Percentiles rank a stretch among this genome's conserved stretches.
These are phyloP conservation scores for Lathyrus aphaca DNA, from an alignment of 306 rosid species.

Conservation along the genomic window DNA sequence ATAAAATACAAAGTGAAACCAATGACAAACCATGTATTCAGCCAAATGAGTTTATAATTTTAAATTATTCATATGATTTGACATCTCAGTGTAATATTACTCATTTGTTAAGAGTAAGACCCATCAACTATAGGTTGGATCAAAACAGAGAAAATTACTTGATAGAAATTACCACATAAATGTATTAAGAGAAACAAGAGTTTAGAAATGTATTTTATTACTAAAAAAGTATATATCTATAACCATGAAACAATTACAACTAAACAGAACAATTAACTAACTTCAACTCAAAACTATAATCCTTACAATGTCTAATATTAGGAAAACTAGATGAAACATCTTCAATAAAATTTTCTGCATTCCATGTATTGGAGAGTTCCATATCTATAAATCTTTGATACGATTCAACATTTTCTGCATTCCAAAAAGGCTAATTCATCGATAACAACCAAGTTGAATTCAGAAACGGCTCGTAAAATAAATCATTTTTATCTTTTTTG, in stretches of 20 bases:
- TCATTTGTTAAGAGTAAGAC: no score
- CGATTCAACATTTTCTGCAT: constrained; percentile 36
- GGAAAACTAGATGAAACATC: constrained; percentile 48
- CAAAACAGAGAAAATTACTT: no score
- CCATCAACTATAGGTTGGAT: no score
- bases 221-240: background rate
- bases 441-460: constrained; percentile 66
- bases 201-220: background rate
- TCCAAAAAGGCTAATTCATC: constrained; percentile 45
- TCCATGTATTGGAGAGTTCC: background rate
- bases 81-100: no score
- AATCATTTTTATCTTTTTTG: constrained; percentile 47
- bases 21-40: no score
- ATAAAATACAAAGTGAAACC: no score
- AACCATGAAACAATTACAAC: background rate
- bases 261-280: constrained; percentile 15
- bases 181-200: no score
- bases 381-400: constrained; percentile 51
- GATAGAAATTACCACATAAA: no score
- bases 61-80: no score
- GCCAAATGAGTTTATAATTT: no score
- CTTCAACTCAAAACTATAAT: constrained; percentile 54
- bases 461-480: constrained; percentile 69
- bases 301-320: constrained; percentile 56
- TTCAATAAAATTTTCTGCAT: constrained; percentile 12